These are phyloP conservation scores for Boletellus emodensis DNA, from an alignment of 768 basidiomycete genomes.

Conservation along the genomic window DNA sequence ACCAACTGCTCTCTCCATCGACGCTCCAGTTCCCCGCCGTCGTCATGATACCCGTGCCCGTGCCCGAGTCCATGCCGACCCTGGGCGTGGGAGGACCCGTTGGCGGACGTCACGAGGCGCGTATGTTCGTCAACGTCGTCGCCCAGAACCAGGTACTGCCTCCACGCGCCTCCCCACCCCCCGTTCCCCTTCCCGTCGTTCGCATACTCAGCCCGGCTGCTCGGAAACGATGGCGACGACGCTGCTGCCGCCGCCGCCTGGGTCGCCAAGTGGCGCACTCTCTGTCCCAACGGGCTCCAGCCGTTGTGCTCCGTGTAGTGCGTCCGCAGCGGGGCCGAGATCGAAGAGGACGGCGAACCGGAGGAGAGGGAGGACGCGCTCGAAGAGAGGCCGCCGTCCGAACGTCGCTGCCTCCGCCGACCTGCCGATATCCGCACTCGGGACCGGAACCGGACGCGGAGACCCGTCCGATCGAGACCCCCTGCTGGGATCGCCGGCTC, in stretches of 20 bases:
- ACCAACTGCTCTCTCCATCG: slow-evolving; percentile 42
- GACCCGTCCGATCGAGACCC: slow-evolving; percentile 10
- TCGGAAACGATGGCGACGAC: neutral
- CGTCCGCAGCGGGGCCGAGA: slow-evolving; percentile 74
- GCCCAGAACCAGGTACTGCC: slow-evolving; percentile 5
- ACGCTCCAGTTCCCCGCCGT: slow-evolving; percentile 31
- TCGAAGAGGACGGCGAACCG: slow-evolving; percentile 71
- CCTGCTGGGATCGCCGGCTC: slow-evolving; percentile 4
- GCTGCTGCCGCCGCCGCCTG: too few relatives aligned
- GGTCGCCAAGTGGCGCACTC: slow-evolving; percentile 35
- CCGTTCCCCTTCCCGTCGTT: neutral
- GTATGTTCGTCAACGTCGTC: slow-evolving; percentile 35
- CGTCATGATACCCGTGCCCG: neutral
- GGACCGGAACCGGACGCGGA: slow-evolving; percentile 62
- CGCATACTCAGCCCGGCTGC: neutral
- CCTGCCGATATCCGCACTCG: slow-evolving; percentile 76
- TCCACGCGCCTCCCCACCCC: neutral
- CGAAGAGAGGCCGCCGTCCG: slow-evolving; percentile 7
- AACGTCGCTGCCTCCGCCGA: slow-evolving; percentile 35
- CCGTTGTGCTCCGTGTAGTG: slow-evolving; percentile 47
- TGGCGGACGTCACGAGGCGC: slow-evolving; percentile 33
- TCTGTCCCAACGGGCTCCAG: slow-evolving; percentile 61
- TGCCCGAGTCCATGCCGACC: slow-evolving; percentile 18
- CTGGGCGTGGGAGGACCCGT: slow-evolving; percentile 15
- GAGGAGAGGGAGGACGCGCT: slow-evolving; percentile 40